phyloP scores from a whole-genome alignment of 257 asterid genomes.

The Haberlea rhodopensis region DNA sequence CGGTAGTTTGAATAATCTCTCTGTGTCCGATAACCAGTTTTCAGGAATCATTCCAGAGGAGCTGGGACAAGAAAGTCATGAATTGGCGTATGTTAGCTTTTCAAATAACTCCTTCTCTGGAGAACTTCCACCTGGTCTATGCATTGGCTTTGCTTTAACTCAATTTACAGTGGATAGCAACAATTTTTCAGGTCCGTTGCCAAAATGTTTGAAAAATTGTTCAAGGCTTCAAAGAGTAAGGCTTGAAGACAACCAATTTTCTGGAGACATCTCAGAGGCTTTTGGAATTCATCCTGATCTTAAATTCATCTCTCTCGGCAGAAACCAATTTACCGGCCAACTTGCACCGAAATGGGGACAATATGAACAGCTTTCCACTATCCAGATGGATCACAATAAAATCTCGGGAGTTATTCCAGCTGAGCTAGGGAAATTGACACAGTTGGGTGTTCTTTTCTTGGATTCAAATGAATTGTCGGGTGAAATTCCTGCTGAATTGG shows the following conservation, averaged over 20 bases:
- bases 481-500: constrained; percentile 54
- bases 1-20: constrained; percentile 30
- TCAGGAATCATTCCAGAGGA: constrained; percentile 57
- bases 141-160: constrained; percentile 49
- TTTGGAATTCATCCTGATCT: constrained; percentile 64
- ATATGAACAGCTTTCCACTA: constrained; percentile 43
- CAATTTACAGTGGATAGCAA: constrained; percentile 54
- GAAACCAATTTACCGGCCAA: constrained; percentile 55
- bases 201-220: constrained; percentile 68
- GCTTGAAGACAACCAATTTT: constrained; percentile 57
- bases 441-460: constrained; percentile 45
- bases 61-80: constrained; percentile 51
- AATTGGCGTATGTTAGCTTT: constrained; percentile 44
- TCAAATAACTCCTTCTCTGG: constrained; percentile 67
- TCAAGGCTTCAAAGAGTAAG: constrained; percentile 42
- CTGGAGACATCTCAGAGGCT: constrained; percentile 57
- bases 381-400: constrained; percentile 43
- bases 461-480: constrained; percentile 61
- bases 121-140: constrained; percentile 55
- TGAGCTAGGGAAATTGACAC: constrained; percentile 57
- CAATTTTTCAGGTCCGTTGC: constrained; percentile 61
- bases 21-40: constrained; percentile 46
- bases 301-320: constrained; percentile 44
- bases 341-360: constrained; percentile 61
- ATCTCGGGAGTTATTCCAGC: constrained; percentile 72